phyloP scores from a whole-genome alignment of 202 grass and related monocot species.

The Zizania palustris region DNA sequence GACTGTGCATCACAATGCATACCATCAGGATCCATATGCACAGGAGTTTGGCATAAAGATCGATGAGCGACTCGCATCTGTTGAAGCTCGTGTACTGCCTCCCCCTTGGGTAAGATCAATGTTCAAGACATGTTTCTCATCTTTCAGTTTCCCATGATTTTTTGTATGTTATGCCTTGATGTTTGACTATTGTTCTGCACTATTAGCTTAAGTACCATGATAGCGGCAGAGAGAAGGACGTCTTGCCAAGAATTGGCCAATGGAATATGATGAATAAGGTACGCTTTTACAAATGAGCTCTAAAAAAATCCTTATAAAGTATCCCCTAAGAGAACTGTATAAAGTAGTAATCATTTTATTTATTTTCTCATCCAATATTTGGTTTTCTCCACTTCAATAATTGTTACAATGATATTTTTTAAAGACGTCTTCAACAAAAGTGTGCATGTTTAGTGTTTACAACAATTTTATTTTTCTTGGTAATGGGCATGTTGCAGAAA shows the following conservation, averaged over 20 bases:
- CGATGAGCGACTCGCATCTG: constrained; percentile 56
- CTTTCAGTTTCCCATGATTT: constrained; percentile 12
- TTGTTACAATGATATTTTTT: background rate
- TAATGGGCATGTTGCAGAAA: constrained; percentile 50
- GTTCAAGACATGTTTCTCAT: constrained; percentile 11
- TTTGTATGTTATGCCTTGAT: constrained; percentile 28
- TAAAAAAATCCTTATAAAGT: constrained; percentile 15
- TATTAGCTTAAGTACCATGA: constrained; percentile 67
- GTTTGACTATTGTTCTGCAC: constrained; percentile 24
- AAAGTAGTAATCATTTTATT: background rate
- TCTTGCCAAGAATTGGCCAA: constrained; percentile 64
- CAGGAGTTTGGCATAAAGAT: constrained; percentile 74
- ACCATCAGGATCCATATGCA: constrained; percentile 65
- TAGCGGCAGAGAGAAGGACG: constrained; percentile 74
- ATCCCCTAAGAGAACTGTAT: background rate
- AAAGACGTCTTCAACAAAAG: background rate
- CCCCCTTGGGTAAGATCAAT: constrained; percentile 58
- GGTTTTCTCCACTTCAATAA: constrained; percentile 4
- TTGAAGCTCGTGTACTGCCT: constrained; percentile 73
- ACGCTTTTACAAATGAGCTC: constrained; percentile 16
- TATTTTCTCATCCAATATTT: background rate
- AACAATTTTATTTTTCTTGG: constrained; percentile 25
- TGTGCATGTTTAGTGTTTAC: background rate
- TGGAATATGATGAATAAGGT: constrained; percentile 95
- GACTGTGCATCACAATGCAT: constrained; percentile 67